Conservation (phyloP, 75 land plant genomes). For the Gnetum montanum region DNA sequence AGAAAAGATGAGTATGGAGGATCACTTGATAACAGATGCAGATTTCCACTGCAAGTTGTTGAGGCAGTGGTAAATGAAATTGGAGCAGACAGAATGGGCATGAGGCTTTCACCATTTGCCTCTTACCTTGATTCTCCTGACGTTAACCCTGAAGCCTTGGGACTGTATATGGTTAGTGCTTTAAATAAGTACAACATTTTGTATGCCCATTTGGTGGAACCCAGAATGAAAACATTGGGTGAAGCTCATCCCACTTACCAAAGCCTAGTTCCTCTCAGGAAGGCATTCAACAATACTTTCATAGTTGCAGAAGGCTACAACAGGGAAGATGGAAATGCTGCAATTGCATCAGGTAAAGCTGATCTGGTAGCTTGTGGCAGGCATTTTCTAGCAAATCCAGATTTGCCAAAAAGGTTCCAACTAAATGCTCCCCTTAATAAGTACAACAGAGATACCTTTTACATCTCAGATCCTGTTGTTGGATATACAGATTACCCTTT, state of each 20-base stretch:
- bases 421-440: conserved; percentile 25
- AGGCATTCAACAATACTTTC: conserved; percentile 20
- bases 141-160: conserved; percentile 30
- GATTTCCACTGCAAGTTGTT: conserved; percentile 29
- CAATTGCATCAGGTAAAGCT: conserved; percentile 16
- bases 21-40: conserved; percentile 31
- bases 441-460: conserved; percentile 27
- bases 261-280: conserved; percentile 15
- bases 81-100: conserved; percentile 28
- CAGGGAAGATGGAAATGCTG: conserved; percentile 24
- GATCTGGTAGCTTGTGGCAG: conserved; percentile 29
- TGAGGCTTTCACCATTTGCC: conserved; percentile 29
- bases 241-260: conserved; percentile 5
- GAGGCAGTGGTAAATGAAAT: conserved; percentile 21
- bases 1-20: conserved; percentile 24
- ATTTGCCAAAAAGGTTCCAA: conserved; percentile 27
- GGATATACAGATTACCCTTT: conserved; percentile 41
- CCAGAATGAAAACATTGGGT: conserved; percentile 12
- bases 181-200: conserved; percentile 15
- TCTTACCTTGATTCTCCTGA: conserved; percentile 12
- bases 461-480: conserved; percentile 23
- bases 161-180: conserved; percentile 15
- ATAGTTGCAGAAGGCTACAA: conserved; percentile 24
- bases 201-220: conserved; percentile 30
- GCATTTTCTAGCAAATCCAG: conserved; percentile 31